A percentile compares a stretch with the other conserved stretches of the same genome.
These are phyloP conservation scores for Inga oerstediana DNA, from an alignment of 306 rosid genomes.

Conservation along the genomic window DNA sequence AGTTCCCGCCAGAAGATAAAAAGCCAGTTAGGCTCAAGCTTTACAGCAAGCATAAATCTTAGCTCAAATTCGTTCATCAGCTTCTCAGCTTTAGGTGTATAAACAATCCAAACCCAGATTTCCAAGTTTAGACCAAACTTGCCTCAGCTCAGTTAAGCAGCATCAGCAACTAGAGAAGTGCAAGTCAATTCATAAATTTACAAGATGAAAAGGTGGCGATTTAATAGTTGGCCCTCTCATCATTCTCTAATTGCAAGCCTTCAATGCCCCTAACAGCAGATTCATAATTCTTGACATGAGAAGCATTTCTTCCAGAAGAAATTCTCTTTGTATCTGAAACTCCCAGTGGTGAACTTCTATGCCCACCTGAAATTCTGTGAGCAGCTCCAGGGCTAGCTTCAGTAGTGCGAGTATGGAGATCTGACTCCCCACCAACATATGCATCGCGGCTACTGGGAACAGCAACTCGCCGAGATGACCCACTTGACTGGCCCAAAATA, in stretches of 20 bases:
- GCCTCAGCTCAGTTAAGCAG: slow-evolving; percentile 40
- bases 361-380: slow-evolving; percentile 59
- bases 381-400: slow-evolving; percentile 68
- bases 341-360: slow-evolving; percentile 51
- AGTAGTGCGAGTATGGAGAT: slow-evolving; percentile 52
- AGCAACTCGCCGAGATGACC: slow-evolving; percentile 72
- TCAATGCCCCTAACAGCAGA: slow-evolving; percentile 74
- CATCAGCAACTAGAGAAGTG: slow-evolving; percentile 34
- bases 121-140: slow-evolving; percentile 32
- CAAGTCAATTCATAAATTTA: slow-evolving; percentile 41
- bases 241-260: slow-evolving; percentile 67
- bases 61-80: slow-evolving; percentile 28
- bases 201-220: slow-evolving; percentile 35
- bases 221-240: slow-evolving; percentile 63
- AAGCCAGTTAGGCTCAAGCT: slow-evolving; percentile 34
- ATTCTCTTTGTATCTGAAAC: slow-evolving; percentile 55
- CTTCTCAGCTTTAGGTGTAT: slow-evolving; percentile 27
- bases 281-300: slow-evolving; percentile 67
- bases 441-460: slow-evolving; percentile 74
- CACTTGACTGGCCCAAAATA: slow-evolving; percentile 63
- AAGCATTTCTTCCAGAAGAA: slow-evolving; percentile 51
- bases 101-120: slow-evolving; percentile 42
- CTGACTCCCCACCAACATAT: slow-evolving; percentile 56
- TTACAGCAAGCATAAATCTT: slow-evolving; percentile 22
- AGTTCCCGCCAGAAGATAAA: slow-evolving; percentile 30